A percentile compares a stretch with the other conserved stretches of the same genome.
These are phyloP conservation scores for Cyberlindnera saturnus DNA, from an alignment of 805 yeast genomes.

Conservation along the genomic window DNA sequence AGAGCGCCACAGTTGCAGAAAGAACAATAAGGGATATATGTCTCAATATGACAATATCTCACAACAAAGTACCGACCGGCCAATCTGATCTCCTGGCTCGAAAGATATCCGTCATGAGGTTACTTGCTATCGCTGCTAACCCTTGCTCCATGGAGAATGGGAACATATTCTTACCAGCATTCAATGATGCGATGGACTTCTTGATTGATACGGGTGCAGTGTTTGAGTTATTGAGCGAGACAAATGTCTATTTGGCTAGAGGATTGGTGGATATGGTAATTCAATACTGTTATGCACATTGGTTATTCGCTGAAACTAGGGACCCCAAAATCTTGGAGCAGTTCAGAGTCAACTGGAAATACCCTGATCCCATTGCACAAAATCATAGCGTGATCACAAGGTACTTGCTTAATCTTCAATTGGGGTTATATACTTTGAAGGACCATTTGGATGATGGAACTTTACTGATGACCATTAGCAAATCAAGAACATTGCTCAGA, in stretches of 20 bases:
- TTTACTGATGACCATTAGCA: conserved; percentile 11
- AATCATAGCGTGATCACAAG: conserved; percentile 27
- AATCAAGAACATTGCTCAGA: conserved; percentile 16
- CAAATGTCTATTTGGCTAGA: conserved; percentile 21
- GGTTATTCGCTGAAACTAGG: conserved; percentile 26
- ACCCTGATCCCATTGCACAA: conserved; percentile 27
- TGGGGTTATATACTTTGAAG: conserved; percentile 25
- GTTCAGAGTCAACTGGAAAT: conserved; percentile 28
- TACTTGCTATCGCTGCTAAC: conserved; percentile 31
- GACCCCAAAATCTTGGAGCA: conserved; percentile 15
- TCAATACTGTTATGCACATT: conserved; percentile 40
- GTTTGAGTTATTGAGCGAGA: conserved; percentile 24
- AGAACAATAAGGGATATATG: conserved; percentile 20
- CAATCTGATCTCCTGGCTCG: conserved; percentile 22
- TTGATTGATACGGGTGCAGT: conserved; percentile 34
- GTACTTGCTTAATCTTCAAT: conserved; percentile 29
- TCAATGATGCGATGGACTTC: conserved; percentile 33
- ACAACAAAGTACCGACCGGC: background rate
- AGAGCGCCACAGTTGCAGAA: conserved; percentile 23
- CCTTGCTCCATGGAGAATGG: conserved; percentile 27
- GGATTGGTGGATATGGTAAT: conserved; percentile 36
- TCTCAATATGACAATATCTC: conserved; percentile 1
- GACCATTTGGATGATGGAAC: conserved; percentile 14
- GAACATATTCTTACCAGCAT: conserved; percentile 31
- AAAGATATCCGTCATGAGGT: conserved; percentile 24